Evolutionary conservation across 805 yeast species (phyloP).

Genomic region (Ascoidea tarda): DNA sequence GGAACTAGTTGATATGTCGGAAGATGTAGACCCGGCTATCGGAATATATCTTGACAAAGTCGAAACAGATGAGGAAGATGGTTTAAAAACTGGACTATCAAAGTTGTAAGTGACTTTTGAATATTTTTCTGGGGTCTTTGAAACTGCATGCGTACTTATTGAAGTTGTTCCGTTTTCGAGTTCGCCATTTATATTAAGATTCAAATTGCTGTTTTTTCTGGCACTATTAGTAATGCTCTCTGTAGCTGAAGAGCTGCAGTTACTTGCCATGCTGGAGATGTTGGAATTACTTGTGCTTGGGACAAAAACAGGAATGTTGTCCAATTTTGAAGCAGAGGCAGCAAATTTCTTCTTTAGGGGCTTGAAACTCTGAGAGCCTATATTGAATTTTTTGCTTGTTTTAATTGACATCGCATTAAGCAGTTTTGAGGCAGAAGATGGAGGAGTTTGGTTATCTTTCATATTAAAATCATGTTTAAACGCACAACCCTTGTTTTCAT

Average conservation of each 20-base stretch:
- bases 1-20: not conserved
- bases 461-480: constrained; percentile 44
- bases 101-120: constrained; percentile 11
- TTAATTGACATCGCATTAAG: constrained; percentile 4
- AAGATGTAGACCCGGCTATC: not conserved
- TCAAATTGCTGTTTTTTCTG: too few species aligned
- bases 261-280: not conserved
- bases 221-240: too few species aligned
- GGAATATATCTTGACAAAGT: not conserved
- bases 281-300: constrained; percentile 9
- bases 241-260: too few species aligned
- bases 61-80: constrained; percentile 4
- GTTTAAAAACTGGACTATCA: constrained; percentile 29
- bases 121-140: not conserved
- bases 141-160: not conserved
- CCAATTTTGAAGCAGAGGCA: constrained; percentile 23
- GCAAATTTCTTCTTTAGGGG: constrained; percentile 20
- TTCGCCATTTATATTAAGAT: not conserved
- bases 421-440: not conserved
- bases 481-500: constrained; percentile 76
- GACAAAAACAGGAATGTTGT: constrained; percentile 18
- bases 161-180: not conserved
- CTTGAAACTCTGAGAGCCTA: constrained; percentile 41
- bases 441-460: not conserved
- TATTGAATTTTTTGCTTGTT: constrained; percentile 32